These are phyloP conservation scores for Venturia oleaginea DNA, from an alignment of 2,329 filamentous ascomycete species.

Conservation along the genomic window DNA sequence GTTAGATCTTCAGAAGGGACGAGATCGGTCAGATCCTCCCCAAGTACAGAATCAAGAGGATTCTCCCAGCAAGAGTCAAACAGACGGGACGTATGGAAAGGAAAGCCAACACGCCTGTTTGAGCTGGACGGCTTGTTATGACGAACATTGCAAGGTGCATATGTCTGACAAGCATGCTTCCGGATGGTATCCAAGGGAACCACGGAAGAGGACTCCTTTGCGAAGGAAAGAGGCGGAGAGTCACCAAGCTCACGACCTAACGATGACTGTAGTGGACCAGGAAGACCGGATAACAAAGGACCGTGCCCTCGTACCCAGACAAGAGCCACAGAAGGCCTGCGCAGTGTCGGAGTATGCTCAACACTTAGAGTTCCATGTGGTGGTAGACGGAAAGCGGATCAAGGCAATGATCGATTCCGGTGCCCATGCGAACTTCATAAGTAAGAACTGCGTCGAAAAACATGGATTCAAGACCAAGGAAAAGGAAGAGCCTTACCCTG, in stretches of 20 bases:
- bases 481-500: not conserved
- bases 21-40: no score
- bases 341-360: not conserved
- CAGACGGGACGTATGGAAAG: no score
- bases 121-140: not conserved
- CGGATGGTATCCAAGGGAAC: not conserved
- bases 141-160: not conserved
- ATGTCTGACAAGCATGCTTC: not conserved
- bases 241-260: not conserved
- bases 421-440: not conserved
- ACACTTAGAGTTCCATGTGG: not conserved
- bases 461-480: not conserved
- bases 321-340: no score
- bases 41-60: no score
- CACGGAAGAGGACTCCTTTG: not conserved
- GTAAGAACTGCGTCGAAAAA: not conserved
- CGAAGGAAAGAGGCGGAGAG: not conserved
- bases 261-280: no score
- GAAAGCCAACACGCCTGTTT: no score
- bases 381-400: not conserved
- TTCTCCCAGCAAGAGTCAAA: no score
- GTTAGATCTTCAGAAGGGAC: no score
- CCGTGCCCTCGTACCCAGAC: no score
- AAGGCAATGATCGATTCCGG: not conserved
- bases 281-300: no score